Base-by-base conservation (phyloP, 108 stramenopile genomes). In the Parietichytrium sp. region DNA sequence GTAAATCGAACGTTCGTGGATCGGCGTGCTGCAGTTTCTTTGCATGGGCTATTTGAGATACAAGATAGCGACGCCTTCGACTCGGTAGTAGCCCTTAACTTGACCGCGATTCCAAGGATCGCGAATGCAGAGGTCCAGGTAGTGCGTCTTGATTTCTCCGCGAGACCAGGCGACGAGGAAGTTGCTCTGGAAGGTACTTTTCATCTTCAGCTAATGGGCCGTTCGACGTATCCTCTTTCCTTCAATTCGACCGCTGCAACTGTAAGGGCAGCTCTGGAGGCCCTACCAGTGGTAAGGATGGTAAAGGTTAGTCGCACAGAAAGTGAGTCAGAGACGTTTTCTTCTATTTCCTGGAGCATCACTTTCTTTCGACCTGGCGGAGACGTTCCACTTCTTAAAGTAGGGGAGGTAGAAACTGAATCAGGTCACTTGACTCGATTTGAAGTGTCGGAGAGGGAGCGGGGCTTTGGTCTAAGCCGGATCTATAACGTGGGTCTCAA, bases 301-400 rank as follows among this genome's bases (percentile, higher is more conserved):
- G 61, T 72, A 6, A 16, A 72, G n/a, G 61, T 72, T 6, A 38
- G 6, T 20, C 38, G n/a, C n/a, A n/a, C n/a, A n/a, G n/a, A n/a
- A n/a, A n/a, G n/a, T n/a, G n/a, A n/a, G n/a, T n/a, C n/a, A n/a
- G n/a, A n/a, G n/a, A n/a, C n/a, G n/a, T n/a, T n/a, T n/a, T n/a
- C n/a, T 52, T 51, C 18, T 7, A n/a, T 12, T 20, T 29, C 51
- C 10, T 80, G 61, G 61, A 20, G 13, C 16, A 42, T 72, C 16
- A 72, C 61, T 10, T 72, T 72, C 45, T n/a, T 72, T 6, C 61
- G 61, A 3, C 61, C 61, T 20, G 20, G 29, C 13, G 61, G 61
- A 25, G 61, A 72, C 45, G 20, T 72, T 6, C 61, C 61, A 6
- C 20, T 72, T 10, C 61, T 72, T 23, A 72, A 72, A 20, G 42